Conservation (phyloP, 768 basidiomycete genomes). For the Boletus speciosus region DNA sequence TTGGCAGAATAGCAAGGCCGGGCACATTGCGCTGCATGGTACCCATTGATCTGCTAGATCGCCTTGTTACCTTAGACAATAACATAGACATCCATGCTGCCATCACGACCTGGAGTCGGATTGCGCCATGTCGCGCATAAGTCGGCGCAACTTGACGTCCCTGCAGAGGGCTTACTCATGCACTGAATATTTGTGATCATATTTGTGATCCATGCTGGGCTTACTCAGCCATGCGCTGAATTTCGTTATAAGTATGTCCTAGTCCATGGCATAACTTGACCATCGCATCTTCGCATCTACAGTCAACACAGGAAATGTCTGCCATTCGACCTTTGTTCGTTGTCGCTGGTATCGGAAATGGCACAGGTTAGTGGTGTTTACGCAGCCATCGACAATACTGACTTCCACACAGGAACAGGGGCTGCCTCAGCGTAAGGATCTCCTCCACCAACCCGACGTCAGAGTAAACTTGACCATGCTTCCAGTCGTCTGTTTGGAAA, state of each 20-base stretch:
- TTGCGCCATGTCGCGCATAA: slow-evolving; percentile 6
- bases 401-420: slow-evolving; percentile 45
- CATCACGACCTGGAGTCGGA: neutral
- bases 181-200: slow-evolving; percentile 8
- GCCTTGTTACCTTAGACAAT: slow-evolving; percentile 13
- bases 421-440: slow-evolving; percentile 52
- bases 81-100: slow-evolving; percentile 13
- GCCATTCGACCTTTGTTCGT: slow-evolving; percentile 49
- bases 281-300: neutral
- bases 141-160: neutral
- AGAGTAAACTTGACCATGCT: neutral
- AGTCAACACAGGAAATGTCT: slow-evolving; percentile 22
- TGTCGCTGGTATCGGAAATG: slow-evolving; percentile 52
- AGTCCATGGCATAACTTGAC: neutral
- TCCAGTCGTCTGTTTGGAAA: slow-evolving; percentile 56
- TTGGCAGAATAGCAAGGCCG: slow-evolving; percentile 79
- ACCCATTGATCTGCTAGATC: slow-evolving; percentile 18
- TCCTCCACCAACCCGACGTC: neutral
- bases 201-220: slow-evolving; percentile 14
- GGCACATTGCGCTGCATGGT: slow-evolving; percentile 53
- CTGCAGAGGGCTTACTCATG: too few relatives aligned
- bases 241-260: slow-evolving; percentile 10
- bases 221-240: slow-evolving; percentile 9
- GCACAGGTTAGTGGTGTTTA: slow-evolving; percentile 26
- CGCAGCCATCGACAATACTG: neutral